Percentiles rank a stretch among this genome's conserved stretches.
Evolutionary conservation across 805 yeast species (phyloP).

Genomic region (Metschnikowia noctiluminum): DNA sequence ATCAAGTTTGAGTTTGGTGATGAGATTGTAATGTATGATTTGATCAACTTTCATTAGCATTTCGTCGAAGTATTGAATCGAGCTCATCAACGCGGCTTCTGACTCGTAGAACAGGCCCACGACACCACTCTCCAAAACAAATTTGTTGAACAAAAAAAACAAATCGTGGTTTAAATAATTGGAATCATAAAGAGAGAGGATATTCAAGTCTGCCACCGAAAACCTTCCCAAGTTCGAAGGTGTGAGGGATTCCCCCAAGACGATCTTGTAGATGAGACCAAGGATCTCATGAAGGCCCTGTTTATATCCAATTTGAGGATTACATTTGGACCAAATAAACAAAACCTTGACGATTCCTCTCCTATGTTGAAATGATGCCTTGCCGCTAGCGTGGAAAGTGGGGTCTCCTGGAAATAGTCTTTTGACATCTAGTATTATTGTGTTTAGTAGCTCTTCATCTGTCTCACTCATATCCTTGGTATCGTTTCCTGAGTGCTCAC

Average conservation of each 20-base stretch:
- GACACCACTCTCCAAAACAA: slow-evolving; percentile 41
- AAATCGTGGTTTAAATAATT: slow-evolving; percentile 41
- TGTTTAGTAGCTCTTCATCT: slow-evolving; percentile 40
- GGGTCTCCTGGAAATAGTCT: slow-evolving; percentile 50
- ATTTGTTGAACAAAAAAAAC: slow-evolving; percentile 41
- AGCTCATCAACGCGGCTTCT: slow-evolving; percentile 41
- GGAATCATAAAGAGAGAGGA: slow-evolving; percentile 38
- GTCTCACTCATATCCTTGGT: slow-evolving; percentile 10
- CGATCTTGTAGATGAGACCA: slow-evolving; percentile 44
- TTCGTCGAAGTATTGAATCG: slow-evolving; percentile 47
- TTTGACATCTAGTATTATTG: slow-evolving; percentile 49
- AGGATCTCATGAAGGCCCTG: slow-evolving; percentile 56
- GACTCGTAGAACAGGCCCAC: slow-evolving; percentile 31
- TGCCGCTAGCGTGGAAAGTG: slow-evolving; percentile 20
- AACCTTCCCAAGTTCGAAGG: slow-evolving; percentile 13
- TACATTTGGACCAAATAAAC: slow-evolving; percentile 49
- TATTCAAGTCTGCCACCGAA: slow-evolving; percentile 28
- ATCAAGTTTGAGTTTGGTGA: slow-evolving; percentile 44
- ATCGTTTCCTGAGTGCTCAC: slow-evolving; percentile 2
- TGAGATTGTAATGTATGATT: slow-evolving; percentile 42
- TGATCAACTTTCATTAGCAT: slow-evolving; percentile 50
- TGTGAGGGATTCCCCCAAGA: slow-evolving; percentile 33
- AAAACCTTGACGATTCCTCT: slow-evolving; percentile 40
- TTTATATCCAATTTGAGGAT: slow-evolving; percentile 36
- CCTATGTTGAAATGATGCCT: slow-evolving; percentile 20